Percentiles rank a stretch among this genome's conserved stretches.
These are phyloP conservation scores for Ambrosiella beaveri DNA, from an alignment of 2,329 filamentous ascomycete genomes.

Conservation along the genomic window DNA sequence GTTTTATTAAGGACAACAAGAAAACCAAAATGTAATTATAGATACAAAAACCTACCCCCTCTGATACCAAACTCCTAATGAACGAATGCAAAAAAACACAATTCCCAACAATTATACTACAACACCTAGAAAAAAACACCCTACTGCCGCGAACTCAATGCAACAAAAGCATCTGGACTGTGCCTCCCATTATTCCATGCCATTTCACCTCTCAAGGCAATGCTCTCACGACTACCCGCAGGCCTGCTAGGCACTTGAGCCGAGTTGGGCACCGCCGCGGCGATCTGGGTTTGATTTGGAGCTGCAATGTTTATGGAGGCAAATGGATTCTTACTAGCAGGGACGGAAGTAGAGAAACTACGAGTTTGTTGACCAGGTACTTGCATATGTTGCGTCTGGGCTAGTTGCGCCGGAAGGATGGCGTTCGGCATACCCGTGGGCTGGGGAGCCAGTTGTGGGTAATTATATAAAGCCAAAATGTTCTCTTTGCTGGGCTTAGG, in stretches of 20 bases:
- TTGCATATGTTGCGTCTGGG: constrained; percentile 13
- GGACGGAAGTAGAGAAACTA: constrained; percentile 20
- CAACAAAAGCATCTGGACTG: constrained; percentile 66
- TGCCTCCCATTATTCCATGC: constrained; percentile 53
- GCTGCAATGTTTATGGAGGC: constrained; percentile 20
- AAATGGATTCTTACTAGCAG: constrained; percentile 42
- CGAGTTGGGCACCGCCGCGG: constrained; percentile 19
- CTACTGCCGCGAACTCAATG: constrained; percentile 44
- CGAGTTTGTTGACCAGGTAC: constrained; percentile 15
- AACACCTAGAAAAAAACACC: neutral
- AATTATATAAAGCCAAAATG: constrained; percentile 60
- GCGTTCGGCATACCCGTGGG: constrained; percentile 6
- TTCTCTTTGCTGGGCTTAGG: constrained; percentile 49
- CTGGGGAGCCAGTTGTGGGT: constrained; percentile 22
- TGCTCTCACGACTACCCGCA: constrained; percentile 49
- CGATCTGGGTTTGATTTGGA: constrained; percentile 13
- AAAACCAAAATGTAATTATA: too few species aligned
- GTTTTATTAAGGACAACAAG: too few species aligned
- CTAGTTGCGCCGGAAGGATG: neutral
- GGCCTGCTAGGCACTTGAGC: constrained; percentile 19
- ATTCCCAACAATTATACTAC: neutral
- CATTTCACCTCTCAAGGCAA: constrained; percentile 46
- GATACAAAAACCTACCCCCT: too few species aligned
- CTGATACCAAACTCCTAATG: neutral
- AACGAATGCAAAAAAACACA: neutral